Conservation (phyloP, 768 basidiomycete genomes). For the Hypsizygus marmoreus region DNA sequence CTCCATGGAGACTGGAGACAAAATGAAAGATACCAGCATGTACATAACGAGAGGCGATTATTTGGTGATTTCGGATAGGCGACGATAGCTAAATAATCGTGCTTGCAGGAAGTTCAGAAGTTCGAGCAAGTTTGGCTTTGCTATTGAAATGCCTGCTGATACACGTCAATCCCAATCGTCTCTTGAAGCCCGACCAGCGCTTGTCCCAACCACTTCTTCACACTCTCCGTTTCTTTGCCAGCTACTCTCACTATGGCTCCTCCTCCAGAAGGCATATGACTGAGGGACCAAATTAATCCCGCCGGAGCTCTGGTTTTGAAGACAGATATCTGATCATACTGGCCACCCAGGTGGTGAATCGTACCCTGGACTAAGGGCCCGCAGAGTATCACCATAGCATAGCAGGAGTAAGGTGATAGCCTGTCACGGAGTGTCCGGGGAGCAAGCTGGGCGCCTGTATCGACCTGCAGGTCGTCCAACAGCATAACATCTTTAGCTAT, state of each 20-base stretch:
- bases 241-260: conserved; percentile 69
- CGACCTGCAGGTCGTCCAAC: conserved; percentile 52
- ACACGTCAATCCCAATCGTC: conserved; percentile 64
- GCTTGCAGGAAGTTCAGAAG: too few species aligned
- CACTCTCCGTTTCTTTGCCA: conserved; percentile 74
- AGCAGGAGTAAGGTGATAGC: conserved; percentile 84
- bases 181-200: conserved; percentile 52
- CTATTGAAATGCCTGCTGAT: conserved; percentile 60
- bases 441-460: conserved; percentile 25
- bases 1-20: too few species aligned
- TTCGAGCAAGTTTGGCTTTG: too few species aligned
- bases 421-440: conserved; percentile 56
- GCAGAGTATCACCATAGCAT: conserved; percentile 81
- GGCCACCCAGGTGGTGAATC: conserved; percentile 45
- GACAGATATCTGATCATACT: conserved; percentile 60
- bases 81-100: too few species aligned
- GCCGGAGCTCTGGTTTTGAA: conserved; percentile 61
- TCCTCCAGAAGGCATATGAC: conserved; percentile 46
- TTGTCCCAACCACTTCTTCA: conserved; percentile 67
- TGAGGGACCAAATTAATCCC: conserved; percentile 83
- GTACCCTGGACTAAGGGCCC: conserved; percentile 62
- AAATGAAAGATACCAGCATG: too few species aligned
- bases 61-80: too few species aligned
- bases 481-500: conserved; percentile 79
- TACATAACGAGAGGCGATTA: too few species aligned